phyloP scores from a whole-genome alignment of 2,329 filamentous ascomycete species.

The Magnaporthiopsis incrustans region DNA sequence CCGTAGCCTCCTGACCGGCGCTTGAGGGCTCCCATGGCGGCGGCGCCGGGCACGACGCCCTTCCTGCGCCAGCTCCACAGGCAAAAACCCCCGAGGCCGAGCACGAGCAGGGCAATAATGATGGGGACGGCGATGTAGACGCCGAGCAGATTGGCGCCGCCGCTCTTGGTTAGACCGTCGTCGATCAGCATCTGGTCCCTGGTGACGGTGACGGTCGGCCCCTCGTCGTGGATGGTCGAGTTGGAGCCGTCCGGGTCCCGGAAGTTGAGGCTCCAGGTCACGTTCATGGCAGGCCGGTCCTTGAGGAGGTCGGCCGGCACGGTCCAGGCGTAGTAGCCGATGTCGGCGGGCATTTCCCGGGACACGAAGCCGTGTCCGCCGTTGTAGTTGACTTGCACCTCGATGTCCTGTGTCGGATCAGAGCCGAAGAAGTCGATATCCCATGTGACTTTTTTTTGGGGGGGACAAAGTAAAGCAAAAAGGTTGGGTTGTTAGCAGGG shows the following conservation, averaged over 20 bases:
- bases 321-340: slow-evolving; percentile 22
- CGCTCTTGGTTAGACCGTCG: background rate
- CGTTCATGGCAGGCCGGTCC: slow-evolving; percentile 9
- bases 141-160: slow-evolving; percentile 9
- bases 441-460: slow-evolving; percentile 27
- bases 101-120: slow-evolving; percentile 17
- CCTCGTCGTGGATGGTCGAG: slow-evolving; percentile 11
- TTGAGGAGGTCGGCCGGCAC: slow-evolving; percentile 17
- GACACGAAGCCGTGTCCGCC: slow-evolving; percentile 14
- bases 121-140: slow-evolving; percentile 22
- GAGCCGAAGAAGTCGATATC: slow-evolving; percentile 17
- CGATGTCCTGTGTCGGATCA: slow-evolving; percentile 12
- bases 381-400: slow-evolving; percentile 15
- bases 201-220: slow-evolving; percentile 20
- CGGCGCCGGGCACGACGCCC: slow-evolving; percentile 14
- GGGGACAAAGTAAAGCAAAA: background rate
- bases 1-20: slow-evolving; percentile 19
- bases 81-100: slow-evolving; percentile 15
- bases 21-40: slow-evolving; percentile 7
- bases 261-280: slow-evolving; percentile 17
- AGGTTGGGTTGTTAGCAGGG: background rate
- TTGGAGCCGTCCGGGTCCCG: slow-evolving; percentile 13
- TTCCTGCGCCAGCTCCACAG: slow-evolving; percentile 18
- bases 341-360: slow-evolving; percentile 13
- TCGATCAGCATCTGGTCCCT: slow-evolving; percentile 1